These are phyloP conservation scores for Linderniella brevidens DNA, from an alignment of 257 asterid genomes.

Conservation along the genomic window DNA sequence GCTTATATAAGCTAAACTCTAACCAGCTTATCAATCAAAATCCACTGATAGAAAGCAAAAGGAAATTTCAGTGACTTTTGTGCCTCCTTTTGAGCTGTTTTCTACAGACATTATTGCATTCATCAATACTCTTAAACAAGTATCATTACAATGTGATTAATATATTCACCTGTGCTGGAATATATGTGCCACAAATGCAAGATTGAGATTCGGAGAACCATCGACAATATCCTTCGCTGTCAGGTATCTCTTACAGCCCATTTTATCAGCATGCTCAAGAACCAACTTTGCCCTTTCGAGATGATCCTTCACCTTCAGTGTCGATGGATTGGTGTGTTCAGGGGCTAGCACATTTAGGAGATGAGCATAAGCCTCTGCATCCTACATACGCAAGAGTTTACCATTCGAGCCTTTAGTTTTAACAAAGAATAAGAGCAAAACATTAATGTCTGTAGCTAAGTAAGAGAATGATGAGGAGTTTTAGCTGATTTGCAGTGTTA, in stretches of 20 bases:
- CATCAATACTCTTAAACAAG: too few relatives aligned
- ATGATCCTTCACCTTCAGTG: slow-evolving; percentile 41
- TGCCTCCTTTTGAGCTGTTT: too few relatives aligned
- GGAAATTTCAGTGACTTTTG: not conserved
- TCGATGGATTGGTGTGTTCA: slow-evolving; percentile 61
- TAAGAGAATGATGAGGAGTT: not conserved
- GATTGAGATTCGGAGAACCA: slow-evolving; percentile 93
- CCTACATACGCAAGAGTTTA: slow-evolving; percentile 27
- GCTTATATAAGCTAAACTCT: not conserved
- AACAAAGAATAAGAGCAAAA: too few relatives aligned
- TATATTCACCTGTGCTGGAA: slow-evolving; percentile 96
- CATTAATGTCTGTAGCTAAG: too few relatives aligned
- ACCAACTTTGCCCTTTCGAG: slow-evolving; percentile 84
- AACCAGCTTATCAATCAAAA: not conserved
- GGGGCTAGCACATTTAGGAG: slow-evolving; percentile 89
- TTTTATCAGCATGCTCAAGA: slow-evolving; percentile 93
- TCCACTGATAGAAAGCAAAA: too few relatives aligned
- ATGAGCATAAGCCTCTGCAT: slow-evolving; percentile 86
- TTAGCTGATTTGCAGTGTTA: not conserved
- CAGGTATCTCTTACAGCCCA: slow-evolving; percentile 94
- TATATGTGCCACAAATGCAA: slow-evolving; percentile 93
- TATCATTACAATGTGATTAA: too few relatives aligned
- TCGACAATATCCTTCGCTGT: slow-evolving; percentile 95
- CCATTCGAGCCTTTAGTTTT: too few relatives aligned
- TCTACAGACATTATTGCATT: too few relatives aligned